phyloP scores from a whole-genome alignment of 2,329 filamentous ascomycete genomes.

The Epichloe hybrida region DNA sequence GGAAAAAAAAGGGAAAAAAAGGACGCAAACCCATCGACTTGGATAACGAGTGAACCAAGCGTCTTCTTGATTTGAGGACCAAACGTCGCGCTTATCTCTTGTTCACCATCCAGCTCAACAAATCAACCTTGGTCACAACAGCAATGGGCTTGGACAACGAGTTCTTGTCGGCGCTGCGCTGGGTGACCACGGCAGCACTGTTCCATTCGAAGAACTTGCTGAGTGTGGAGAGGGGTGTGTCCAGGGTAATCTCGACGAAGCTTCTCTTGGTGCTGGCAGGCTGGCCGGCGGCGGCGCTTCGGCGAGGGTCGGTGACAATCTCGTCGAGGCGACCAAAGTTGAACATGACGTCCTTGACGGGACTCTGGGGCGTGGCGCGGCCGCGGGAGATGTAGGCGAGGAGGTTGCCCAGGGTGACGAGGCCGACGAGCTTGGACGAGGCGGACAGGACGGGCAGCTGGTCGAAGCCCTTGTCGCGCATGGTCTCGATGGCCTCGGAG shows the following conservation, averaged over 20 bases:
- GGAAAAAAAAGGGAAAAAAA: not conserved
- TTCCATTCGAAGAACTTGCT: slow-evolving; percentile 98
- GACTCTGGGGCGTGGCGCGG: slow-evolving; percentile 58
- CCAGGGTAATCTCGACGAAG: slow-evolving; percentile 88
- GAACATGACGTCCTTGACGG: slow-evolving; percentile 88
- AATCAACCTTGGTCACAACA: slow-evolving; percentile 91
- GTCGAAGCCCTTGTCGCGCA: slow-evolving; percentile 97
- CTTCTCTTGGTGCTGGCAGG: slow-evolving; percentile 40
- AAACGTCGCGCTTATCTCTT: slow-evolving; percentile 21
- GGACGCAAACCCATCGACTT: not conserved
- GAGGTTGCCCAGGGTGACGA: slow-evolving; percentile 90
- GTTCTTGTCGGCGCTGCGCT: slow-evolving; percentile 44
- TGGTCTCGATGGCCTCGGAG: slow-evolving; percentile 85
- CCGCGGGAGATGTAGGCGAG: slow-evolving; percentile 80
- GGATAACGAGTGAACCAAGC: not conserved
- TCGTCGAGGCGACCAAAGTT: slow-evolving; percentile 81
- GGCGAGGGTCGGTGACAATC: slow-evolving; percentile 75
- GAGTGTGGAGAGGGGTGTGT: slow-evolving; percentile 74
- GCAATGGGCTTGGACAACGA: slow-evolving; percentile 65
- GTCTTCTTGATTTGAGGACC: not conserved
- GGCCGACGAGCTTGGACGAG: slow-evolving; percentile 63
- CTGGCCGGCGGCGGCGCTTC: slow-evolving; percentile 33
- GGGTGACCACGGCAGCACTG: slow-evolving; percentile 86
- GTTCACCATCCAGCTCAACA: slow-evolving; percentile 83
- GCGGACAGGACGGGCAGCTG: slow-evolving; percentile 80